These are phyloP conservation scores for Amanita jacksonii DNA, from an alignment of 768 basidiomycete species.

Conservation along the genomic window DNA sequence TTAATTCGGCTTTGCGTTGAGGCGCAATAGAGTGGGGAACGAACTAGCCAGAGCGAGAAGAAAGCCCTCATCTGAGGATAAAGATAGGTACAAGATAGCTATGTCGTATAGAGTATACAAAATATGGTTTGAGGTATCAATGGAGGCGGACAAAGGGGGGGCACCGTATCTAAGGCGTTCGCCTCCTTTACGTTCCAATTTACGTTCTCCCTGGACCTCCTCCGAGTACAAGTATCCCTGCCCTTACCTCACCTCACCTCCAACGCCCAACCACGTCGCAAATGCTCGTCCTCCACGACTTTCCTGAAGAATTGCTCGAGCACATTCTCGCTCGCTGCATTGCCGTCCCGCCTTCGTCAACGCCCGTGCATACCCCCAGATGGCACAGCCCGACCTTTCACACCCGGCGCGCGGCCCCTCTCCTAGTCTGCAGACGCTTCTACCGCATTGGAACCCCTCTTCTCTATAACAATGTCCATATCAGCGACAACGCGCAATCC, in stretches of 20 bases:
- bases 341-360: conserved; percentile 17
- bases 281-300: conserved; percentile 13
- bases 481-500: conserved; percentile 32
- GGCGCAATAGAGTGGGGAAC: too few relatives aligned
- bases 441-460: conserved; percentile 48
- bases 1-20: too few relatives aligned
- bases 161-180: neutral
- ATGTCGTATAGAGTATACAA: too few relatives aligned
- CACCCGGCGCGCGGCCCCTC: conserved; percentile 26
- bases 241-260: neutral
- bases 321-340: conserved; percentile 22
- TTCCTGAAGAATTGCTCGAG: conserved; percentile 28
- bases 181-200: conserved; percentile 1
- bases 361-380: conserved; percentile 14
- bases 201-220: neutral
- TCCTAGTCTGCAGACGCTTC: conserved; percentile 44
- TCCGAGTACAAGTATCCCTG: conserved; percentile 2
- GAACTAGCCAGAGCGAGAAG: too few relatives aligned
- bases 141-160: too few relatives aligned
- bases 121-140: too few relatives aligned
- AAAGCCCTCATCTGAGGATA: too few relatives aligned
- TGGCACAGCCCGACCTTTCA: conserved; percentile 14
- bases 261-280: neutral
- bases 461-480: conserved; percentile 42
- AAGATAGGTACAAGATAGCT: too few relatives aligned